Conservation (phyloP, 78 protist species). For the Dictyostelium intermedium region DNA sequence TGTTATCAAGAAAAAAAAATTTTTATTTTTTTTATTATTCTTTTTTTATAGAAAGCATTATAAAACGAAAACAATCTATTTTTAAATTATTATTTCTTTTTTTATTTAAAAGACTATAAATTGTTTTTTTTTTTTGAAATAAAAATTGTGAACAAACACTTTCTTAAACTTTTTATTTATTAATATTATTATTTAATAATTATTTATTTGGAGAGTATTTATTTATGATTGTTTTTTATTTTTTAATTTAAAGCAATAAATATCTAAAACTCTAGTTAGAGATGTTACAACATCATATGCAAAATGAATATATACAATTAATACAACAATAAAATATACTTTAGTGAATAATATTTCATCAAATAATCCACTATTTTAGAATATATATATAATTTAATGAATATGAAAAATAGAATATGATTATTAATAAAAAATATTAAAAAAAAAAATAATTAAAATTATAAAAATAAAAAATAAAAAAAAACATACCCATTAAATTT, state of each 20-base stretch:
- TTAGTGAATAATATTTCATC: not conserved
- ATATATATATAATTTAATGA: not conserved
- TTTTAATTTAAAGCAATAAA: conserved; percentile 35
- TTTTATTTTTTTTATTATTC: no score
- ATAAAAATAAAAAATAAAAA: not conserved
- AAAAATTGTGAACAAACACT: no score
- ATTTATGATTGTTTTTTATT: not conserved
- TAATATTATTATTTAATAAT: not conserved
- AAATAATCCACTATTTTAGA: not conserved
- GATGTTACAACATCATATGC: conserved; percentile 37
- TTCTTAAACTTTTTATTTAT: no score
- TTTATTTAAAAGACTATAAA: no score
- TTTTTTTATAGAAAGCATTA: no score
- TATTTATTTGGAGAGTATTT: not conserved
- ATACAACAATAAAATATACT: not conserved
- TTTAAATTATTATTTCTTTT: no score
- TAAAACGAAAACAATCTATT: no score
- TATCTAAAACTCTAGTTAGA: conserved; percentile 22
- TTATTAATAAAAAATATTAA: not conserved
- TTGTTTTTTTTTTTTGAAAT: no score
- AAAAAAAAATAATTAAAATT: not conserved
- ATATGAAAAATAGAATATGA: not conserved
- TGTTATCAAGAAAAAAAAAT: no score
- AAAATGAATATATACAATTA: conserved; percentile 30
- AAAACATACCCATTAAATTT: conserved; percentile 6